phyloP scores from a whole-genome alignment of 805 yeast genomes.

The Torulaspora microellipsoides region DNA sequence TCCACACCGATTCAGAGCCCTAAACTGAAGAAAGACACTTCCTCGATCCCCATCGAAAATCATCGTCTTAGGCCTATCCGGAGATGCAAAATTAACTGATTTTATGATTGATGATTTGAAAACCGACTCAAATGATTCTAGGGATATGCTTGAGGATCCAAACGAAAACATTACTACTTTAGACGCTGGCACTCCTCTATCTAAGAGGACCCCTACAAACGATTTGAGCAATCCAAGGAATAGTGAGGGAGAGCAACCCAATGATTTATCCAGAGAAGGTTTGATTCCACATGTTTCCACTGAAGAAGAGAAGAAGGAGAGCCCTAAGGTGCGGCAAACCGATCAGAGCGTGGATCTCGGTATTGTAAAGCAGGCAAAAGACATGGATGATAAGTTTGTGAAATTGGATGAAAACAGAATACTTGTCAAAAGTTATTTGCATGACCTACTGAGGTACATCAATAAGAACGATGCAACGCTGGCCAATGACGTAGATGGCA shows the following conservation, averaged over 20 bases:
- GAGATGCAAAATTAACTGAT: conserved; percentile 7
- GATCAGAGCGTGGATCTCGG: too few relatives aligned
- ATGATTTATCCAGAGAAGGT: too few relatives aligned
- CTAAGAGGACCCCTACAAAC: background rate
- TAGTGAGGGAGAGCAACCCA: background rate
- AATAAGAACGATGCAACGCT: conserved; percentile 26
- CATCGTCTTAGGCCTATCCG: conserved; percentile 14
- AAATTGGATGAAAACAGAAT: conserved; percentile 12
- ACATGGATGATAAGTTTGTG: background rate
- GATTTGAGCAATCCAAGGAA: background rate
- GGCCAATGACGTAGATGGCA: conserved; percentile 59
- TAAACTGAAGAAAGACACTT: background rate
- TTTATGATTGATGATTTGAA: conserved; percentile 2
- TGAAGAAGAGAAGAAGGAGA: too few relatives aligned
- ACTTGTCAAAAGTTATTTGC: conserved; percentile 24
- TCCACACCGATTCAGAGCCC: conserved; percentile 21
- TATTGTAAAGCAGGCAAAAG: too few relatives aligned
- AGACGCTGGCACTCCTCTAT: conserved; percentile 13
- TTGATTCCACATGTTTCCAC: too few relatives aligned
- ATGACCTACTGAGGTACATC: conserved; percentile 26
- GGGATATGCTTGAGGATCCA: background rate
- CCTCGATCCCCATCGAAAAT: background rate
- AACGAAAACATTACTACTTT: conserved; percentile 4
- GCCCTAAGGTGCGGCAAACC: too few relatives aligned
- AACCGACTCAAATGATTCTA: background rate